These are phyloP conservation scores for Beauveria varroae DNA, from an alignment of 2,329 filamentous ascomycete genomes.

Conservation along the genomic window DNA sequence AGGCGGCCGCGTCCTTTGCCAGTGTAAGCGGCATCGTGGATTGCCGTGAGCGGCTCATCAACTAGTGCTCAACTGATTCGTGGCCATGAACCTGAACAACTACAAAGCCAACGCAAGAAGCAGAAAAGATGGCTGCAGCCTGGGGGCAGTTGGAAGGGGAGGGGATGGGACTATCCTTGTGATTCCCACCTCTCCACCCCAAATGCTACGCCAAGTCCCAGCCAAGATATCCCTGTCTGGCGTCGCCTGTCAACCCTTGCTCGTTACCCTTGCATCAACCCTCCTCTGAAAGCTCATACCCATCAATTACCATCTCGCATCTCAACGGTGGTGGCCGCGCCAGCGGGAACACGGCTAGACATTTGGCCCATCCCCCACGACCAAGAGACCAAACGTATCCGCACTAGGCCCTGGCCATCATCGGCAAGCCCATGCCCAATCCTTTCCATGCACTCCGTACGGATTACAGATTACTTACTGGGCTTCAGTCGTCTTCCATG, in stretches of 20 bases:
- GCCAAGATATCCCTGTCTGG: slow-evolving; percentile 9
- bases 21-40: not conserved
- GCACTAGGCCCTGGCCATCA: not conserved
- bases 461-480: too few species aligned
- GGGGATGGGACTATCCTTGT: slow-evolving; percentile 5
- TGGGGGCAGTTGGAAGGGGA: not conserved
- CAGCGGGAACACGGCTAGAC: slow-evolving; percentile 8
- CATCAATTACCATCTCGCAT: not conserved
- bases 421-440: not conserved
- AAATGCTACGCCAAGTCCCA: not conserved
- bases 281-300: not conserved
- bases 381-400: slow-evolving; percentile 1
- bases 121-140: not conserved
- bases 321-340: slow-evolving; percentile 10
- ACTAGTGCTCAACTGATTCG: not conserved
- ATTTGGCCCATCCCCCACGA: not conserved
- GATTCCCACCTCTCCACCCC: slow-evolving; percentile 7
- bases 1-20: not conserved
- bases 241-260: slow-evolving; percentile 8
- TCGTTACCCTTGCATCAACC: slow-evolving; percentile 10
- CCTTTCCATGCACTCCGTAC: not conserved
- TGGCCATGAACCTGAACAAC: not conserved
- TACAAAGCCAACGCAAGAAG: not conserved
- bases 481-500: not conserved
- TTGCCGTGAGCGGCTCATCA: not conserved